Percentiles rank a stretch among this genome's conserved stretches.
phyloP scores from a whole-genome alignment of 768 basidiomycete genomes.

The Naematelia aurantialba region DNA sequence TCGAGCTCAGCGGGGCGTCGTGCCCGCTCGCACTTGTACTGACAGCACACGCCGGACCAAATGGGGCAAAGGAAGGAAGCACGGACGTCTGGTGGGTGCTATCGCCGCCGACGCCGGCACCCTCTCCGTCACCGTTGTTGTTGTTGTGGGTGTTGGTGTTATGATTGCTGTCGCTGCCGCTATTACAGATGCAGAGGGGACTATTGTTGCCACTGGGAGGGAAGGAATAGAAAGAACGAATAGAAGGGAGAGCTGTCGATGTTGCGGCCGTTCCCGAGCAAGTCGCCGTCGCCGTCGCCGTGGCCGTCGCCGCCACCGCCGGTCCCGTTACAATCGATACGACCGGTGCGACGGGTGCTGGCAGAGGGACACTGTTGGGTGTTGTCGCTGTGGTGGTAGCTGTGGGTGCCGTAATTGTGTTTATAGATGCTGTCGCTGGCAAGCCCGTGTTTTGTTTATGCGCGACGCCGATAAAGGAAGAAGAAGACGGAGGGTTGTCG shows the following conservation, averaged over 20 bases:
- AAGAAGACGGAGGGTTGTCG: not conserved
- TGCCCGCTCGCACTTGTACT: not conserved
- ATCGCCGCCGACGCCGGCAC: no score
- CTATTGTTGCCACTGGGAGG: not conserved
- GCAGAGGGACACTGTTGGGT: no score
- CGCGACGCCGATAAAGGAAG: not conserved
- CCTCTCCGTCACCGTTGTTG: not conserved
- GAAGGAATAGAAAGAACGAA: not conserved
- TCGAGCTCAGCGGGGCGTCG: not conserved
- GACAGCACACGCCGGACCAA: not conserved
- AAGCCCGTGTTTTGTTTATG: no score
- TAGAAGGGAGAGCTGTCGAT: not conserved
- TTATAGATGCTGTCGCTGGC: no score
- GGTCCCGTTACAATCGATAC: no score
- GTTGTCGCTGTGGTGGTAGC: no score
- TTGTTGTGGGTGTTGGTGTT: not conserved
- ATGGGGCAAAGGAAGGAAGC: not conserved
- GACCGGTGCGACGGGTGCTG: no score
- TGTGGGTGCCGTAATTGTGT: no score
- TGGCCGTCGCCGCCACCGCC: no score
- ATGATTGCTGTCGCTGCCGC: no score
- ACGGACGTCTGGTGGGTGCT: not conserved
- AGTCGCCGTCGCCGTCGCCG: not conserved
- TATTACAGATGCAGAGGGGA: no score
- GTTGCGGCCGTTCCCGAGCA: not conserved